Evolutionary conservation across 768 basidiomycete species (phyloP).

Genomic region (Amanita subjunquillea): DNA sequence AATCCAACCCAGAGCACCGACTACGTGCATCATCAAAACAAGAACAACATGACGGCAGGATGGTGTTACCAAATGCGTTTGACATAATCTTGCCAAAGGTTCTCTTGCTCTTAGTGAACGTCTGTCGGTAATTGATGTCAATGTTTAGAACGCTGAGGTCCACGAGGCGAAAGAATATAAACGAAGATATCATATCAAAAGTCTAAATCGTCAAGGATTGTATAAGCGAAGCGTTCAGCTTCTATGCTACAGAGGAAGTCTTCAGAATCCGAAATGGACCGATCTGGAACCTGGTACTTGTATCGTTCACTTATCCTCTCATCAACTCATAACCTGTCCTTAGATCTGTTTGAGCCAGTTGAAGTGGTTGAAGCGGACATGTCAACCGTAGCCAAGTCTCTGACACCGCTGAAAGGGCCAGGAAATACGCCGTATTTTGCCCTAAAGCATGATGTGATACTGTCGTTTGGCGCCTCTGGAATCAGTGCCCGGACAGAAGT

Average conservation of each 20-base stretch:
- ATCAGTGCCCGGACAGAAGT: constrained; percentile 12
- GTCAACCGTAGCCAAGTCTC: background rate
- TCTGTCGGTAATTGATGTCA: background rate
- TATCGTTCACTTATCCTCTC: background rate
- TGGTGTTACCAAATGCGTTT: constrained; percentile 10
- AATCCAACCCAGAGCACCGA: constrained; percentile 13
- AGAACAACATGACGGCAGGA: constrained; percentile 7
- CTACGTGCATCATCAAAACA: constrained; percentile 7
- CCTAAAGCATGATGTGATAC: constrained; percentile 11
- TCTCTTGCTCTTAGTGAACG: background rate
- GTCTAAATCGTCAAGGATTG: constrained; percentile 7
- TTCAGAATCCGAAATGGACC: constrained; percentile 1
- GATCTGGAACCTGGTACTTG: constrained; percentile 3
- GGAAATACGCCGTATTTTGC: constrained; percentile 8
- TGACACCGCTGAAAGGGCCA: constrained; percentile 3
- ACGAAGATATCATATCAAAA: constrained; percentile 9
- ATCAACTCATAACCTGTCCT: background rate
- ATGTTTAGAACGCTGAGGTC: constrained; percentile 11
- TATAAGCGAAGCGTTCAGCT: constrained; percentile 2
- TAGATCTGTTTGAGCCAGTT: constrained; percentile 4
- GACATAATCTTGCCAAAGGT: constrained; percentile 11
- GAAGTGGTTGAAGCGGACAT: constrained; percentile 5
- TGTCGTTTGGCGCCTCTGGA: constrained; percentile 10
- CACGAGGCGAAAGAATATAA: constrained; percentile 13
- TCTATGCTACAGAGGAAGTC: constrained; percentile 11